phyloP scores from a whole-genome alignment of 345 rosid genomes.

The Salix purpurea region DNA sequence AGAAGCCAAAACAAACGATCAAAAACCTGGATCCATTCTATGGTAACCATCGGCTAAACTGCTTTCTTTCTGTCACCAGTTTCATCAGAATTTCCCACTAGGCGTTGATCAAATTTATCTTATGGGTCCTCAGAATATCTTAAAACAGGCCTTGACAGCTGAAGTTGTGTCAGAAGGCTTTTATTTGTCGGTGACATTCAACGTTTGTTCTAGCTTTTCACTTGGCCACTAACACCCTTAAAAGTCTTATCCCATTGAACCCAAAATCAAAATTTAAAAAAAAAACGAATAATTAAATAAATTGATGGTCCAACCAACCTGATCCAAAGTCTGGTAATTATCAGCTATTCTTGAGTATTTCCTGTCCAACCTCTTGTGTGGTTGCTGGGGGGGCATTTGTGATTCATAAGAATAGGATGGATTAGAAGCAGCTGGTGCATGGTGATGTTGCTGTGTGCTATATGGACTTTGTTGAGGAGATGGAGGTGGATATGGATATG shows the following conservation, averaged over 20 bases:
- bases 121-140: neutral
- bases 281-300: neutral
- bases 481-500: conserved; percentile 29
- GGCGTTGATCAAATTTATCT: neutral
- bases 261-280: neutral
- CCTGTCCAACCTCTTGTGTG: conserved; percentile 42
- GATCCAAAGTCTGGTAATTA: conserved; percentile 71
- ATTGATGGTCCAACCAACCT: conserved; percentile 57
- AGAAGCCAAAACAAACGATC: neutral
- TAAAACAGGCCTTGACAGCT: neutral
- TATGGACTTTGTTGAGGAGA: conserved; percentile 26
- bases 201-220: neutral
- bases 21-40: neutral
- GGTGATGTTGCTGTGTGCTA: conserved; percentile 49
- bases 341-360: conserved; percentile 82
- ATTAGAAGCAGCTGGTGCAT: conserved; percentile 14
- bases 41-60: neutral
- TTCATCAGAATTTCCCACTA: too few relatives aligned
- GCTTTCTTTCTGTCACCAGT: too few relatives aligned
- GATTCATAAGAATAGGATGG: conserved; percentile 31
- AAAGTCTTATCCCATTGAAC: neutral
- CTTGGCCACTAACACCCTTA: neutral
- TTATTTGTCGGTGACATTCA: neutral
- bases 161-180: neutral
- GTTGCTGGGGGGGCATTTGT: conserved; percentile 32